Percentiles rank a stretch among this genome's conserved stretches.
Conservation (phyloP, 257 asterid genomes). For the Vinca minor region DNA sequence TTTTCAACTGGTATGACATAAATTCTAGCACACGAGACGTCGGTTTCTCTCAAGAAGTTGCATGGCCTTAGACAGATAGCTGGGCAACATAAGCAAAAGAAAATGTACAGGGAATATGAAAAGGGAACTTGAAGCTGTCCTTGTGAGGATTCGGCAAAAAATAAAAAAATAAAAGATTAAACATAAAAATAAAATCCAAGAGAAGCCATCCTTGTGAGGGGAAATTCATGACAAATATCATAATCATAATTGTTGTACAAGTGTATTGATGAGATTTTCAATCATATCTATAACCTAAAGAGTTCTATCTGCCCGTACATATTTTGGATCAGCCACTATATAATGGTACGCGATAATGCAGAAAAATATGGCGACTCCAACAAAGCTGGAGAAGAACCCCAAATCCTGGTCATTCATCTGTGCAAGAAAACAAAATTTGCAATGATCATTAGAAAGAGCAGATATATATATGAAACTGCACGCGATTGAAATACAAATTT, state of each 20-base stretch:
- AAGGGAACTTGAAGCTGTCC: too few species aligned
- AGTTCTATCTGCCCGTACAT: constrained; percentile 14
- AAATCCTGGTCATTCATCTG: constrained; percentile 25
- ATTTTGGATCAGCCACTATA: constrained; percentile 25
- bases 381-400: constrained; percentile 21
- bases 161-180: too few species aligned
- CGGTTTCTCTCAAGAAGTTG: too few species aligned
- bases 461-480: neutral
- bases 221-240: neutral
- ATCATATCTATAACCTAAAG: neutral
- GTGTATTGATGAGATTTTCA: neutral
- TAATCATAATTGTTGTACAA: neutral
- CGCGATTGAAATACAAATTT: neutral
- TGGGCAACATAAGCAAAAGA: too few species aligned
- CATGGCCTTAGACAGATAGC: too few species aligned
- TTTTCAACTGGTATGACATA: too few species aligned
- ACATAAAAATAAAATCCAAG: too few species aligned
- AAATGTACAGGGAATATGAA: too few species aligned
- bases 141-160: too few species aligned
- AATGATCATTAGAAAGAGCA: neutral
- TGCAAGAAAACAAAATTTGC: constrained; percentile 2
- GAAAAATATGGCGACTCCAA: constrained; percentile 14
- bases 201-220: neutral
- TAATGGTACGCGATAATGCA: constrained; percentile 24
- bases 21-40: too few species aligned